Base-by-base conservation (phyloP, 2,329 filamentous ascomycete genomes). In the Aspergillus hiratsukae region DNA sequence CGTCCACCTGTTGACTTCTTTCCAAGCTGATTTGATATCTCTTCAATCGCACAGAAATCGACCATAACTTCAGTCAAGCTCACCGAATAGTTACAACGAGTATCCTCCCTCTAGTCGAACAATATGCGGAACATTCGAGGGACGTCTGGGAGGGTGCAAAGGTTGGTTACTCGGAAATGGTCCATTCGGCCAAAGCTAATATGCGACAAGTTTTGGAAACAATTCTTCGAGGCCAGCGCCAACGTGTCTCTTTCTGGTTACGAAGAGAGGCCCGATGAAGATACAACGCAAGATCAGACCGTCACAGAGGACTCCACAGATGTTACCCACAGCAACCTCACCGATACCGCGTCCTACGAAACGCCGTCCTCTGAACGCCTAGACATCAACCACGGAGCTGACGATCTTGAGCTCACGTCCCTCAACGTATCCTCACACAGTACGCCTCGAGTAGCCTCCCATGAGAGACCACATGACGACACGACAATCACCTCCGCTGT, bases 181-280 rank as follows among this genome's bases (percentile, higher is more conserved):
- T 23, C 3, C 35, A 48, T 14, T 41, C 27, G 23, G n/a, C 7
- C 51, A 25, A 35, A 46, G 43, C 37, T 25, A 46, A 41, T n/a
- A 10, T 50, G 11, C 2, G 19, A 14, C 11, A 68, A 95, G 89
- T 99, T 99, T 76, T 99, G 94, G 94, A 99, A 99, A 76, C 92
- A 97, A 79, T 99, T 99, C 80, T 99, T 99, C 75, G 94, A 99
- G 77, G 91, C 94, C 37, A 96, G 92, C 49, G 94, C 94, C 71
- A 97, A 99, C 68, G 93, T 99, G 27, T 96, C 93, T 10, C 83
- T 99, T 10, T 96, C 91, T 0, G 91, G 92, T 28, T 97, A 99
- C 73, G 93, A 96, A 70, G 92, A 96, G 69, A 81, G 86, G 23
- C 84, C 84, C 14, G 72, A 73, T 6, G 77, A 79, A 27, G 86